A percentile compares a stretch with the other conserved stretches of the same genome.
Evolutionary conservation across 1,139 yeast genomes (phyloP).

Genomic region (Schwanniomyces etchellsii): DNA sequence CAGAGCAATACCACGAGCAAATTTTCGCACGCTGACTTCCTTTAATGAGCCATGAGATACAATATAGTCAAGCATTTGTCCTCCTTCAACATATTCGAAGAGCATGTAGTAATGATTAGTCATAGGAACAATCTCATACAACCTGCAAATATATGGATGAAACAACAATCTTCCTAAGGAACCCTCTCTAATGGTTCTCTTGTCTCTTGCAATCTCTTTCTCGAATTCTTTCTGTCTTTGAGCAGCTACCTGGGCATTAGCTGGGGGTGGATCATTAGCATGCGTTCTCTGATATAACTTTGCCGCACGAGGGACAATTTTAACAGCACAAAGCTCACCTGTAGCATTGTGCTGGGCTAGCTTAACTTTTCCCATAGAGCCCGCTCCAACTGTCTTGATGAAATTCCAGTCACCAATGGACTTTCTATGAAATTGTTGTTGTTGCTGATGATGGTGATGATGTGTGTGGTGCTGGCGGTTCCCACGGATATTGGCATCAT

Average conservation of each 20-base stretch:
- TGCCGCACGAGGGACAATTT: conserved; percentile 77
- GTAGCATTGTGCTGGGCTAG: conserved; percentile 82
- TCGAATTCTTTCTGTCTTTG: conserved; percentile 71
- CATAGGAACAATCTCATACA: conserved; percentile 94
- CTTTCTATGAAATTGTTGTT: conserved; percentile 68
- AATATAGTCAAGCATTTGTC: conserved; percentile 95
- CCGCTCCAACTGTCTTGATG: conserved; percentile 93
- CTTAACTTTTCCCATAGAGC: conserved; percentile 98
- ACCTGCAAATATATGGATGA: conserved; percentile 88
- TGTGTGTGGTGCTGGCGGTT: conserved; percentile 3
- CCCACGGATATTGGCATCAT: not conserved
- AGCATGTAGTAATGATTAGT: conserved; percentile 95
- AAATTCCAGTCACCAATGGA: conserved; percentile 98
- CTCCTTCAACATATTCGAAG: conserved; percentile 95
- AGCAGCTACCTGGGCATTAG: conserved; percentile 49
- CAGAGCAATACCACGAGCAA: conserved; percentile 93
- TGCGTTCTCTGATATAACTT: conserved; percentile 74
- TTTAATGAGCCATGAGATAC: conserved; percentile 94
- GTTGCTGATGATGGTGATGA: conserved; percentile 12
- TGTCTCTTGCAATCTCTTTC: conserved; percentile 86
- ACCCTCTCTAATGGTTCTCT: conserved; percentile 90
- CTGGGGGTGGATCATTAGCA: conserved; percentile 61
- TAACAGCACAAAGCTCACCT: conserved; percentile 80
- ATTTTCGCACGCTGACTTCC: conserved; percentile 90
- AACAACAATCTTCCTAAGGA: conserved; percentile 84